phyloP scores from a whole-genome alignment of 1,139 yeast species.

The Saccharomycopsis hybrid region DNA sequence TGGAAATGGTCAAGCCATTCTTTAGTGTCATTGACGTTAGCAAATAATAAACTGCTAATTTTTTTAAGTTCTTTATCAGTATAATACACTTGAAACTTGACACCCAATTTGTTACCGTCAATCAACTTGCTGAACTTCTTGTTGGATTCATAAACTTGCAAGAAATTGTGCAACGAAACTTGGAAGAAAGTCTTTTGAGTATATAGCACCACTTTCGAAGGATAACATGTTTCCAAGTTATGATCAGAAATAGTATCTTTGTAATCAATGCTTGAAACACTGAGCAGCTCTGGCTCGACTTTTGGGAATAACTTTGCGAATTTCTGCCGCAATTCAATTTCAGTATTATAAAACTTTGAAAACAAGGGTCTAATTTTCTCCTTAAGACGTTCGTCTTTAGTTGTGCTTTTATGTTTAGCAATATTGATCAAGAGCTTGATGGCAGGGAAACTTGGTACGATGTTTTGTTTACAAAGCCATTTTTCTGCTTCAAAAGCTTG shows the following conservation, averaged over 20 bases:
- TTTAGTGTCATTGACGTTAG: constrained; percentile 37
- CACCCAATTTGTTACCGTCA: constrained; percentile 22
- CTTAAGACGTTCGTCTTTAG: constrained; percentile 32
- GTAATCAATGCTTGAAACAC: constrained; percentile 22
- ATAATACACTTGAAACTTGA: constrained; percentile 41
- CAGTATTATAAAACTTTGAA: constrained; percentile 32
- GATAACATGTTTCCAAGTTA: constrained; percentile 42
- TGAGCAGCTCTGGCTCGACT: constrained; percentile 31
- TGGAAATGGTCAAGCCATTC: constrained; percentile 49
- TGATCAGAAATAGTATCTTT: constrained; percentile 50
- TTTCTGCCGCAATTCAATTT: constrained; percentile 36
- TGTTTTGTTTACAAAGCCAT: constrained; percentile 46
- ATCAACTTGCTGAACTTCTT: constrained; percentile 12
- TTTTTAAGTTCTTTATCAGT: constrained; percentile 47
- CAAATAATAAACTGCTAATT: constrained; percentile 30
- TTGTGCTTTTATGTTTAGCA: constrained; percentile 31
- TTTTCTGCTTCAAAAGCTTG: constrained; percentile 42
- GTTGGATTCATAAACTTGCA: constrained; percentile 26
- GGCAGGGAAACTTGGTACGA: constrained; percentile 43
- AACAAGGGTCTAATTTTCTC: constrained; percentile 32
- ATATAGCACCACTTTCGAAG: constrained; percentile 43
- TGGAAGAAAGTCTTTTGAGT: constrained; percentile 33
- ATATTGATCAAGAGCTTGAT: constrained; percentile 43
- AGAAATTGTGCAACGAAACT: constrained; percentile 41
- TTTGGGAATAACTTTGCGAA: constrained; percentile 31